Conservation (phyloP, 2,329 filamentous ascomycete genomes). For the Calonectria hongkongensis region DNA sequence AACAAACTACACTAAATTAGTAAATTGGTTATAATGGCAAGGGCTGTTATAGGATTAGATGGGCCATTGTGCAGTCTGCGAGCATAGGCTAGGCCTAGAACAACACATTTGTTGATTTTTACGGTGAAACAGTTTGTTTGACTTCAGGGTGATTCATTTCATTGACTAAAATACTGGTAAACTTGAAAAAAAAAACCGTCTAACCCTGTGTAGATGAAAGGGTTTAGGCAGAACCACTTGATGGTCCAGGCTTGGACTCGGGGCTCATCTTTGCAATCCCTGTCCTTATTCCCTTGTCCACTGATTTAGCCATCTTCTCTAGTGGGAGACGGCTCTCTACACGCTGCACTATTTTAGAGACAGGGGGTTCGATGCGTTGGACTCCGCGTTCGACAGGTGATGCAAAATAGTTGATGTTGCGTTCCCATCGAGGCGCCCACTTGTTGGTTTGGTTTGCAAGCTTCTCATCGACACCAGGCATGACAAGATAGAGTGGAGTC, state of each 20-base stretch:
- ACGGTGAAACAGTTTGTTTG: no score
- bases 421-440: constrained; percentile 77
- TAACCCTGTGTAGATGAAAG: not conserved
- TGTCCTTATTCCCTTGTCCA: constrained; percentile 68
- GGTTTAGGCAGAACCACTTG: constrained; percentile 16
- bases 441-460: constrained; percentile 72
- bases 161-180: not conserved
- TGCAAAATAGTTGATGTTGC: constrained; percentile 72
- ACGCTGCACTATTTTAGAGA: constrained; percentile 66
- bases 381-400: constrained; percentile 68
- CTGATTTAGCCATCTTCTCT: constrained; percentile 69
- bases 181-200: not conserved
- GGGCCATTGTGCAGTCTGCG: no score
- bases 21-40: no score
- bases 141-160: not conserved
- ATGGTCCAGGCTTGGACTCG: constrained; percentile 49
- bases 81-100: not conserved
- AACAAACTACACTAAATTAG: no score
- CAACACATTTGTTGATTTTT: not conserved
- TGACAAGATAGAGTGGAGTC: constrained; percentile 74
- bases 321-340: constrained; percentile 70
- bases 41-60: no score
- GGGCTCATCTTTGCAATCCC: constrained; percentile 64
- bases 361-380: constrained; percentile 69
- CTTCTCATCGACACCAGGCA: constrained; percentile 74